These are phyloP conservation scores for Leccinum insigne DNA, from an alignment of 1,284 basidiomycete genomes.

Conservation along the genomic window DNA sequence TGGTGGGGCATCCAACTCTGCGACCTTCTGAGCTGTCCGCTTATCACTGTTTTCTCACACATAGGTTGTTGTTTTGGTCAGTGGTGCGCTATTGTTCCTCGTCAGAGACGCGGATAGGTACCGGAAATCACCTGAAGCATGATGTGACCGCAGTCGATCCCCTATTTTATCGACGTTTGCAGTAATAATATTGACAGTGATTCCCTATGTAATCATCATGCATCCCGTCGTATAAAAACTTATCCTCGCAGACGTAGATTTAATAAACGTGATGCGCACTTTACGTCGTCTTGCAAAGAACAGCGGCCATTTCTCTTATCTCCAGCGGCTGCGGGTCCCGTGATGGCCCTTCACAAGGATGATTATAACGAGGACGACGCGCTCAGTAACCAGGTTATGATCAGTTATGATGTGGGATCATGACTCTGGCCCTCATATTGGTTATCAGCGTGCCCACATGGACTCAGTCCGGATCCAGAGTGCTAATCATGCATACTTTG, in stretches of 20 bases:
- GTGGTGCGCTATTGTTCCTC: constrained; percentile 19
- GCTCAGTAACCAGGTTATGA: not conserved
- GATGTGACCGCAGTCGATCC: not conserved
- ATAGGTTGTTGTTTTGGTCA: constrained; percentile 16
- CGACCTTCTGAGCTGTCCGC: not conserved
- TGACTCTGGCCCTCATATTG: not conserved
- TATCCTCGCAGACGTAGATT: not conserved
- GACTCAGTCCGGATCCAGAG: not conserved
- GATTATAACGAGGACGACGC: not conserved
- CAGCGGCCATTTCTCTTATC: not conserved
- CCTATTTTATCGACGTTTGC: not conserved
- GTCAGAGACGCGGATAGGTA: constrained; percentile 24
- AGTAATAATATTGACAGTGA: not conserved
- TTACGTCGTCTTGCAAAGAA: not conserved
- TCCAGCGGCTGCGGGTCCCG: not conserved
- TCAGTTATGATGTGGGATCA: not conserved
- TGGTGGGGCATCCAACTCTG: constrained; percentile 5
- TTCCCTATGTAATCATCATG: not conserved
- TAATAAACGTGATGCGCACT: not conserved
- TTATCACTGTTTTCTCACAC: not conserved
- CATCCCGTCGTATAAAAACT: not conserved
- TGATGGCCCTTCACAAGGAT: not conserved
- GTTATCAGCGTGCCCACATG: not conserved
- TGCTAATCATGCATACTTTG: not conserved
- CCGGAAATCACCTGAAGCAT: constrained; percentile 7